Base-by-base conservation (phyloP, 2,329 filamentous ascomycete species). In the Scedosporium apiospermum region DNA sequence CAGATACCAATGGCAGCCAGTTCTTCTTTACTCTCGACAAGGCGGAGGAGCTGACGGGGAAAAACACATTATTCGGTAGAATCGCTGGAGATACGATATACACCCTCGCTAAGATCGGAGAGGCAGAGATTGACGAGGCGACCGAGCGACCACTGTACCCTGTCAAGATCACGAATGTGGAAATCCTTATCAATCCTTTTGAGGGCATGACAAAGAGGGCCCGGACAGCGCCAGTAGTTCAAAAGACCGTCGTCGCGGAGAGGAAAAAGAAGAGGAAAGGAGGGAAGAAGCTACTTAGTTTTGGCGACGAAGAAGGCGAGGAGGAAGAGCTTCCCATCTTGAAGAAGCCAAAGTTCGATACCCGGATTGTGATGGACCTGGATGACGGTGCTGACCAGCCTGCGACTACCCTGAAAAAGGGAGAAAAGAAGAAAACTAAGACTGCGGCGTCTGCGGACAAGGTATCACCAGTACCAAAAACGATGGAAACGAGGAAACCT, bases 1-100 rank as follows among this genome's bases (percentile, higher is more conserved):
- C 83, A 34, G 82, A 93, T 69, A 90, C 90, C 62, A 98, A 98
- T 76, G 90, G 91, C 41, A 96, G 91, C 73, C 95, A 99, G 75
- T 98, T 98, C 80, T 99, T 99, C 78, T 88, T 99, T 65, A 98
- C 95, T 0, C 77, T 99, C 61, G 92, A 86, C 66, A 92, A 88
- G 71, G 81, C 93, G 26, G 87, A 91, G 27, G 92, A 98, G 78
- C 74, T 99, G 70, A 91, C 89, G 68, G 89, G 88, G 60, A 91
- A 90, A 76, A 97, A 97, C 74, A 98, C 95, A 0, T 78, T 98
- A 73, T 98, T 99, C 78, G 95, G 95, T 18, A 82, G 95, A 63
- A 84, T 99, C 55, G 91, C 90, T 42, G 95, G 93, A 30, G 91
- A 98, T 67, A 97, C 93, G 16, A 95, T 99, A 62, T 99, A 96